Percentiles rank a stretch among this genome's conserved stretches.
phyloP scores from a whole-genome alignment of 169 alveolate species.

The Plasmodium malariae region DNA sequence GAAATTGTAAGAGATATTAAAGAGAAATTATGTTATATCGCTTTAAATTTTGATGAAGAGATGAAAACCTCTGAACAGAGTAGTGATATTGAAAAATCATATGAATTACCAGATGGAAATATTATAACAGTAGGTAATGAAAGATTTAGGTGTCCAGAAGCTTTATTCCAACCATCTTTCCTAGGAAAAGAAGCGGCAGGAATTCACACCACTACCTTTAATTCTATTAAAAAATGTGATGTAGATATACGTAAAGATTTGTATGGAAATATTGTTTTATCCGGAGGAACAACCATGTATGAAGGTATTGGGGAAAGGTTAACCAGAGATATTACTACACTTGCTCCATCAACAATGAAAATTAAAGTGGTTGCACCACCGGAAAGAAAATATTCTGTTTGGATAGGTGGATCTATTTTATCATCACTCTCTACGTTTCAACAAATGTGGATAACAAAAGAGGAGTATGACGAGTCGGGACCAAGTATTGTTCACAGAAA shows the following conservation, averaged over 20 bases:
- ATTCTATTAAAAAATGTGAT: slow-evolving; percentile 95
- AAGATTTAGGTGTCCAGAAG: slow-evolving; percentile 99
- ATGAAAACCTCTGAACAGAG: slow-evolving; percentile 90
- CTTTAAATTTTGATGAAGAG: slow-evolving; percentile 97
- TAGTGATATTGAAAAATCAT: slow-evolving; percentile 92
- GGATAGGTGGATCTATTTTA: slow-evolving; percentile 99
- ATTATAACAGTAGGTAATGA: slow-evolving; percentile 95
- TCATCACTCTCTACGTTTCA: slow-evolving; percentile 97
- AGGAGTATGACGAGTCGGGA: slow-evolving; percentile 98
- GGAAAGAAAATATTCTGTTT: slow-evolving; percentile 98
- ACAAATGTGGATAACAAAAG: slow-evolving; percentile 98
- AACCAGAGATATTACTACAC: slow-evolving; percentile 96
- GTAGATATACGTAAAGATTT: slow-evolving; percentile 96
- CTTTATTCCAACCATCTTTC: slow-evolving; percentile 95
- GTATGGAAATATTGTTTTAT: slow-evolving; percentile 95
- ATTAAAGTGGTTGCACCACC: slow-evolving; percentile 99
- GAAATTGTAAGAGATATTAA: slow-evolving; percentile 98
- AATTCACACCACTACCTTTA: slow-evolving; percentile 92
- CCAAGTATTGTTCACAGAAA: slow-evolving; percentile 98
- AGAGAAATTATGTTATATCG: slow-evolving; percentile 97
- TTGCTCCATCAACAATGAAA: slow-evolving; percentile 98
- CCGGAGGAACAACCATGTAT: slow-evolving; percentile 99
- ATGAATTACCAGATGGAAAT: slow-evolving; percentile 99
- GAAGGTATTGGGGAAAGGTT: slow-evolving; percentile 98
- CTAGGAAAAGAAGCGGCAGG: slow-evolving; percentile 97